phyloP scores from a whole-genome alignment of 129 eudicot genomes.

The Rutidosis leptorrhynchoides region DNA sequence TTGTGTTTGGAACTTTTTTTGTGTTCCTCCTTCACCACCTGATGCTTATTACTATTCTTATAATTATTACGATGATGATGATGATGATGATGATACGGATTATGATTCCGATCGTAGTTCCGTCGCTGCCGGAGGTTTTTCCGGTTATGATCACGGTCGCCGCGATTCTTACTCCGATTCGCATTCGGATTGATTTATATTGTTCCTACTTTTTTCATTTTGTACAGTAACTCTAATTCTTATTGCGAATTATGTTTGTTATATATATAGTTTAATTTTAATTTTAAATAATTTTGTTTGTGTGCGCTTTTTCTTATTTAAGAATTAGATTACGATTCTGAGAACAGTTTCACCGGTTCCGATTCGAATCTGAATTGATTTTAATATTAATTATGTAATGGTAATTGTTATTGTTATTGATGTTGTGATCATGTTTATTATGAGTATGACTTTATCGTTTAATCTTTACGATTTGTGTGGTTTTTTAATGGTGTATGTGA shows the following conservation, averaged over 20 bases:
- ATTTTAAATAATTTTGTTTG: neutral
- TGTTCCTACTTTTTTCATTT: constrained; percentile 6
- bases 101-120: constrained; percentile 28
- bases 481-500: neutral
- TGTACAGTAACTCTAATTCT: constrained; percentile 31
- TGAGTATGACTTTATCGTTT: neutral
- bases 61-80: constrained; percentile 21
- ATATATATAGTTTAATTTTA: constrained; percentile 5
- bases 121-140: constrained; percentile 24
- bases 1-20: constrained; percentile 52
- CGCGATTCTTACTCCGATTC: constrained; percentile 38
- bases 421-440: too few species aligned
- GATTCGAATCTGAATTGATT: neutral
- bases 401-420: neutral
- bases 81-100: constrained; percentile 31
- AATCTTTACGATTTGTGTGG: neutral
- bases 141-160: constrained; percentile 25
- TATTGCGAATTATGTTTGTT: constrained; percentile 22
- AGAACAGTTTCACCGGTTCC: neutral
- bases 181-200: constrained; percentile 39
- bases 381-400: neutral
- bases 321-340: constrained; percentile 4
- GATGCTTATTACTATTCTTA: constrained; percentile 20
- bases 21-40: constrained; percentile 49
- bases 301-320: constrained; percentile 5